Conservation (phyloP, 2,329 filamentous ascomycete species). For the Hawksworthiomyces lignivorus region DNA sequence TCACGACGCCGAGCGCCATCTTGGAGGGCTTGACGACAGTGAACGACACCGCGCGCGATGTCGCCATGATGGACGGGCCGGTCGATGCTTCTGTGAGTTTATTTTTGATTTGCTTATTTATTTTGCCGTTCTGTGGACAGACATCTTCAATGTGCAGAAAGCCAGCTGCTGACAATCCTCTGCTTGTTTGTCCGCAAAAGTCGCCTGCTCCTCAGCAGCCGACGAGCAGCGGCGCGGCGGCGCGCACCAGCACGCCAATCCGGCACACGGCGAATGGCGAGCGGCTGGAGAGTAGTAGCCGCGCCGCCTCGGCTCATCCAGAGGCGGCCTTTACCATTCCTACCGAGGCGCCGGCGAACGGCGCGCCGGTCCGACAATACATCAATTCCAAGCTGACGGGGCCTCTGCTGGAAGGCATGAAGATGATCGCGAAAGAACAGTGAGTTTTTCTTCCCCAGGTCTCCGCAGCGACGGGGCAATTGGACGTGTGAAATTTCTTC, state of each 20-base stretch:
- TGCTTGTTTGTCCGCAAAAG: background rate
- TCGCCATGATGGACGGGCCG: constrained; percentile 4
- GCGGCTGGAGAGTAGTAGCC: constrained; percentile 29
- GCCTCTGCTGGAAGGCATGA: constrained; percentile 66
- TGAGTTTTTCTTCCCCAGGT: constrained; percentile 36
- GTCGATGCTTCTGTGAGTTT: background rate
- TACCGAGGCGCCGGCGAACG: constrained; percentile 53
- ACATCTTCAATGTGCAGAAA: no score
- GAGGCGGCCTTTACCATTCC: constrained; percentile 49
- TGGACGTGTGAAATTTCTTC: background rate
- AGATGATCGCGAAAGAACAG: constrained; percentile 62
- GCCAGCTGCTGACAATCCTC: no score
- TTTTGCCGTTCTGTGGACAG: no score
- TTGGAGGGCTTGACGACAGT: no score
- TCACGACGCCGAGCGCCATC: no score
- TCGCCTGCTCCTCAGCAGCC: constrained; percentile 2
- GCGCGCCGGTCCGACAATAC: constrained; percentile 62
- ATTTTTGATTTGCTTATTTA: no score
- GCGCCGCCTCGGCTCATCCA: constrained; percentile 48
- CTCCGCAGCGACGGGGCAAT: no score
- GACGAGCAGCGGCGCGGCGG: constrained; percentile 15
- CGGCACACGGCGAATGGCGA: constrained; percentile 25
- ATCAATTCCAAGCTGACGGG: constrained; percentile 64
- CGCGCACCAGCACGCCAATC: constrained; percentile 41
- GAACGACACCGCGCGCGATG: background rate